These are phyloP conservation scores for Hypoxylon sp. DNA, from an alignment of 2,329 filamentous ascomycete species.

Conservation along the genomic window DNA sequence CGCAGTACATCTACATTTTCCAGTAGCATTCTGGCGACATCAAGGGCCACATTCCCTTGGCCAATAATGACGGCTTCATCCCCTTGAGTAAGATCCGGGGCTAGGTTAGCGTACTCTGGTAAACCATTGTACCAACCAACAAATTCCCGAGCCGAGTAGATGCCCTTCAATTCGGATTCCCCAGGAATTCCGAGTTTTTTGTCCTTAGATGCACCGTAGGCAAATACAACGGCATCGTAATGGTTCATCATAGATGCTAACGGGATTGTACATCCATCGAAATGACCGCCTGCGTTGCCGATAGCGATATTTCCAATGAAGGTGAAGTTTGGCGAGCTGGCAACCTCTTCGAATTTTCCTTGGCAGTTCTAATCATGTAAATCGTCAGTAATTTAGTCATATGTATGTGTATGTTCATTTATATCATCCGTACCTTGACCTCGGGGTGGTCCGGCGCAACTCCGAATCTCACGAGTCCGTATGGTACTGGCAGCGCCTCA, in stretches of 20 bases:
- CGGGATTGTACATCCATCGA: slow-evolving; percentile 69
- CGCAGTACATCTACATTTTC: slow-evolving; percentile 80
- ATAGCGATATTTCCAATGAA: slow-evolving; percentile 93
- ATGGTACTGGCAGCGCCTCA: slow-evolving; percentile 92
- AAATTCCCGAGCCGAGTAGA: slow-evolving; percentile 92
- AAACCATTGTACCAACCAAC: slow-evolving; percentile 99
- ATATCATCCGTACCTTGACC: slow-evolving; percentile 79
- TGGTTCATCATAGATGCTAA: slow-evolving; percentile 79
- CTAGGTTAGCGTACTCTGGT: slow-evolving; percentile 81
- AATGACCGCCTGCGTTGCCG: slow-evolving; percentile 66
- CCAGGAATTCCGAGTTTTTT: slow-evolving; percentile 83
- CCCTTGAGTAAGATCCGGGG: slow-evolving; percentile 80
- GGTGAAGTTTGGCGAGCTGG: slow-evolving; percentile 83
- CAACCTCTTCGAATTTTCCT: slow-evolving; percentile 92
- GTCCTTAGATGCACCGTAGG: slow-evolving; percentile 92
- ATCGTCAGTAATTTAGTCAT: not conserved
- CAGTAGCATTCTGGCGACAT: slow-evolving; percentile 90
- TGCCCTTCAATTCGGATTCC: slow-evolving; percentile 78
- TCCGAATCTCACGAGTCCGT: slow-evolving; percentile 91
- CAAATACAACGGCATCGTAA: slow-evolving; percentile 93
- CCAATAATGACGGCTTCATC: slow-evolving; percentile 92
- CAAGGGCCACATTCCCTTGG: slow-evolving; percentile 95
- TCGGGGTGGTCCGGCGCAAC: slow-evolving; percentile 99
- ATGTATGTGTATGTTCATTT: not conserved
- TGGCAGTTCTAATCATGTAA: slow-evolving; percentile 82